Percentiles rank a stretch among this genome's conserved stretches.
phyloP scores from a whole-genome alignment of 148 eudicot species.

The Heliosperma pusillum region DNA sequence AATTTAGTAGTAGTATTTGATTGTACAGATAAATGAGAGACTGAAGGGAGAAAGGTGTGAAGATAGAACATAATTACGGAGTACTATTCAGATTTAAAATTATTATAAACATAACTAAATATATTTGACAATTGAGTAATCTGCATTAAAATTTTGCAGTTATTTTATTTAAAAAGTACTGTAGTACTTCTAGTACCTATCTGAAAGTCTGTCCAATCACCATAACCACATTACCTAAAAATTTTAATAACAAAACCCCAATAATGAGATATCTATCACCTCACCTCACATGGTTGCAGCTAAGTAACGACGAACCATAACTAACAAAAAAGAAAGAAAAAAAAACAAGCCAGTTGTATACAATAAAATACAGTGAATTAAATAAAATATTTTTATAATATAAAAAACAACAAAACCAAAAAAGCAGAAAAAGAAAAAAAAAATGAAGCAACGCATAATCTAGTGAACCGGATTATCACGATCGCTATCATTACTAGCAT shows the following conservation, averaged over 20 bases:
- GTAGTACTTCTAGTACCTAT: background rate
- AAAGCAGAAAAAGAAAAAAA: conserved; percentile 4
- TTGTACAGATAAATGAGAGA: no score
- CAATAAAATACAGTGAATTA: conserved; percentile 46
- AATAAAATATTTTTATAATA: conserved; percentile 6
- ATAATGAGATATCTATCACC: background rate
- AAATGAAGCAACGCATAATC: conserved; percentile 11
- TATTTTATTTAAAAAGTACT: no score
- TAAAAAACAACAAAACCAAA: background rate
- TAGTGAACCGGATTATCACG: conserved; percentile 27
- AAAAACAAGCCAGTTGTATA: conserved; percentile 27
- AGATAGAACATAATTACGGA: no score
- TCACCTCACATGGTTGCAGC: conserved; percentile 26
- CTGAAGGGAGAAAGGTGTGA: no score
- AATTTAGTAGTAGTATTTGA: no score
- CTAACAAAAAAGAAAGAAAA: conserved; percentile 4
- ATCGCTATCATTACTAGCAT: background rate
- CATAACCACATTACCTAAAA: background rate
- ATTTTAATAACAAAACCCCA: conserved; percentile 1
- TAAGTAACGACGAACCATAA: conserved; percentile 4
- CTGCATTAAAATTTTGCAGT: no score
- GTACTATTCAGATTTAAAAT: no score
- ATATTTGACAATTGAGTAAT: no score
- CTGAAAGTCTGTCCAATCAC: conserved; percentile 17
- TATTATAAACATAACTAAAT: no score